Evolutionary conservation across 768 basidiomycete genomes (phyloP), one percentile per base, ranked within the genome.

Genomic region (Pisolithus microcarpus): DNA sequence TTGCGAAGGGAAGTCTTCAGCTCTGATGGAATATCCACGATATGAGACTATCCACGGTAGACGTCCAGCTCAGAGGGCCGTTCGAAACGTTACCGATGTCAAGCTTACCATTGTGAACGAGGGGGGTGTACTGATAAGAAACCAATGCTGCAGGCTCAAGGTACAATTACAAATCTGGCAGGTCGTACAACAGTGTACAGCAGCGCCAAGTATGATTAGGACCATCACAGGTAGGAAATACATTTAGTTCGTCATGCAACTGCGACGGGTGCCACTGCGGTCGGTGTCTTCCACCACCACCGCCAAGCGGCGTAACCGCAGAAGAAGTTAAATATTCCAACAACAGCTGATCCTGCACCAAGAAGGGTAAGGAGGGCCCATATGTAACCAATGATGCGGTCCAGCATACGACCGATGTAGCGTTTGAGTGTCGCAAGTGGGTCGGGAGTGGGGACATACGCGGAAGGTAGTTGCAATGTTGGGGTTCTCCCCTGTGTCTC

Each of bases 1-100:
- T 91, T 92, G 67, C 85, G 81, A 38, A 94, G 80, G 23, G 81
- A 72, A 55, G 85, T 81, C 66, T 87, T 88, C 66, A 94, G 77
- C 43, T 75, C 73, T 58, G 83, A 75, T 0, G 89, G 88, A 61
- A 93, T 91, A 64, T 94, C 92, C 49, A 95, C 91, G 43, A 89
- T 91, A 63, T 28, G 64, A 4, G 64, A 56, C 62, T 64, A 53
- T 49, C 26, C 26, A 26, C 8, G 15, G 6, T 13, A 21, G 19
- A n/a, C 26, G 24, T 39, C 26, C 30, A 9, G 26, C n/a, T 30
- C 16, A 42, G n/a, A 21, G 38, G 7, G 13, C 13, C 18, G 15
- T 19, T 26, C 11, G 38, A 23, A 10, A 10, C 16, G 8, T 13
- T 16, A 24, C 23, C 8, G 26, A 7, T 40, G 28, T 50, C 13